phyloP scores from a whole-genome alignment of 2,329 filamentous ascomycete species.

The Epichloe sylvatica region DNA sequence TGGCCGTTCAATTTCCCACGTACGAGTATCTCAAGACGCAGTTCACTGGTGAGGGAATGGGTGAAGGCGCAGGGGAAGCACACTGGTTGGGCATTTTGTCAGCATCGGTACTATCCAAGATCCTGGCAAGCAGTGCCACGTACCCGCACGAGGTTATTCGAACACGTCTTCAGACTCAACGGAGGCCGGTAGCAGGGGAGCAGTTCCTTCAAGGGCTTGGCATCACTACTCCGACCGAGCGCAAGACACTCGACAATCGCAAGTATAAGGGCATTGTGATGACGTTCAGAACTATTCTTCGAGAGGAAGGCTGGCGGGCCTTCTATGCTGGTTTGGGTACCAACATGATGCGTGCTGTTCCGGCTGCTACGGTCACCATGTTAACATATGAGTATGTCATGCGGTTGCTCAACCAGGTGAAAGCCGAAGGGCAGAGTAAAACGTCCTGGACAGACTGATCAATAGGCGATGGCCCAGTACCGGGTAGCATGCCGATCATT shows the following conservation, averaged over 20 bases:
- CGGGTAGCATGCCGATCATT: too few relatives aligned
- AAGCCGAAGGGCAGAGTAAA: conserved; percentile 25
- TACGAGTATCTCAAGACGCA: conserved; percentile 87
- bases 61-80: conserved; percentile 39
- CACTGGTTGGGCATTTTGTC: conserved; percentile 76
- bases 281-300: conserved; percentile 72
- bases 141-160: conserved; percentile 96
- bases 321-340: conserved; percentile 97
- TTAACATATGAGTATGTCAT: conserved; percentile 80
- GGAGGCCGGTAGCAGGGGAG: conserved; percentile 49
- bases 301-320: conserved; percentile 87
- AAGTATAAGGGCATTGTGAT: conserved; percentile 67
- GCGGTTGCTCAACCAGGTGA: conserved; percentile 34
- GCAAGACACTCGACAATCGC: conserved; percentile 19
- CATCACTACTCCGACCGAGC: conserved; percentile 21
- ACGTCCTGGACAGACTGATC: conserved; percentile 10
- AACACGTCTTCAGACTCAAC: conserved; percentile 85
- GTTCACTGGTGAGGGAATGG: conserved; percentile 85
- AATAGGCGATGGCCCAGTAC: background rate
- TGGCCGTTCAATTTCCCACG: conserved; percentile 91
- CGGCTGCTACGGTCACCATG: conserved; percentile 93
- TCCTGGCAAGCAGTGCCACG: conserved; percentile 84
- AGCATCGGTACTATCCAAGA: conserved; percentile 86
- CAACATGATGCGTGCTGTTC: conserved; percentile 91
- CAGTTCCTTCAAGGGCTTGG: conserved; percentile 38